Conservation (phyloP, 768 basidiomycete genomes). For the Termitomyces sp. region DNA sequence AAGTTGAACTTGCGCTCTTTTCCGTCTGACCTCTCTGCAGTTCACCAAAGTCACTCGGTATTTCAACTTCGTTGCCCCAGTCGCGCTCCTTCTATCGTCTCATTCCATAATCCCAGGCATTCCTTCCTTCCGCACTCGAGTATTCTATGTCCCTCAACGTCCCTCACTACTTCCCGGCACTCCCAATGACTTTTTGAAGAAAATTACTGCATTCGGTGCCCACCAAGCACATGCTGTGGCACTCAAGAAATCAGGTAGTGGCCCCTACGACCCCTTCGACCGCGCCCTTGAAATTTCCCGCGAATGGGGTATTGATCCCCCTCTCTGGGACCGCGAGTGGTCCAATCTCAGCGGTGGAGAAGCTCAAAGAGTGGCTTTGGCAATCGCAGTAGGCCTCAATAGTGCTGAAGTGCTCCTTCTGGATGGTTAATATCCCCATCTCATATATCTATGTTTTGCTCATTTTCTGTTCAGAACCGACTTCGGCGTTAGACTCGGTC, state of each 20-base stretch:
- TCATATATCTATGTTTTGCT: not conserved
- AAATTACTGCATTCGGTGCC: constrained; percentile 55
- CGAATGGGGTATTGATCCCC: constrained; percentile 63
- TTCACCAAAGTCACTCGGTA: constrained; percentile 50
- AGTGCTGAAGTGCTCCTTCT: constrained; percentile 77
- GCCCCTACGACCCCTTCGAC: constrained; percentile 22
- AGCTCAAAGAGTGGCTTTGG: constrained; percentile 78
- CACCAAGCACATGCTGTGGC: constrained; percentile 27
- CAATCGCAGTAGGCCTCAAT: constrained; percentile 68
- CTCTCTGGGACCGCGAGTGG: constrained; percentile 83
- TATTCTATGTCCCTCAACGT: constrained; percentile 87
- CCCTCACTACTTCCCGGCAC: constrained; percentile 84
- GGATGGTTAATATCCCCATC: constrained; percentile 55
- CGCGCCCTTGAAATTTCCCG: constrained; percentile 53
- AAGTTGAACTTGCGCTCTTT: not conserved
- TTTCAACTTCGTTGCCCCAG: constrained; percentile 8
- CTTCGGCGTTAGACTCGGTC: constrained; percentile 79
- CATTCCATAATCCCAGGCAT: constrained; percentile 47
- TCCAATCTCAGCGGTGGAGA: constrained; percentile 83
- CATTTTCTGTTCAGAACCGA: constrained; percentile 61
- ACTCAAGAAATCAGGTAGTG: constrained; percentile 19
- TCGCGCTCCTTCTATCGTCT: not conserved
- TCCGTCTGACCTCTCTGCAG: constrained; percentile 28
- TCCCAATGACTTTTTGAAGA: constrained; percentile 67
- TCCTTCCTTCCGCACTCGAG: constrained; percentile 72